Conservation (phyloP, 345 rosid species). For the Tarenaya hassleriana region DNA sequence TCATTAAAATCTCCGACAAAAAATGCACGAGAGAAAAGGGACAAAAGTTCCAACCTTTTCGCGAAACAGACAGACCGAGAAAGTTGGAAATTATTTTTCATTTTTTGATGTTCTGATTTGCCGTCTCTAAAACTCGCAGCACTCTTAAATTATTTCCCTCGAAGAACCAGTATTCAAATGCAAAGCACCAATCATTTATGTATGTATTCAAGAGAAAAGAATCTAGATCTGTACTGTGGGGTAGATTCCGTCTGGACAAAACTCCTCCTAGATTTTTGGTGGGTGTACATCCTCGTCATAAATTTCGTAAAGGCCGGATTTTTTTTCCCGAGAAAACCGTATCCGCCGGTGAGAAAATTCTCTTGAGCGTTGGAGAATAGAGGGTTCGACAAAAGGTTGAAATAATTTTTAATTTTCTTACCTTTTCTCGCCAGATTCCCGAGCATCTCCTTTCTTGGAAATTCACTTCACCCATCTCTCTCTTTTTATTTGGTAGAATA, state of each 20-base stretch:
- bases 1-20: not conserved
- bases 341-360: slow-evolving; percentile 15
- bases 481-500: not conserved
- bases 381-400: too few species aligned
- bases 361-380: too few species aligned
- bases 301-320: not conserved
- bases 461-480: slow-evolving; percentile 4
- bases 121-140: too few species aligned
- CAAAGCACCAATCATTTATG: too few species aligned
- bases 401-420: too few species aligned
- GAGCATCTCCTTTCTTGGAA: slow-evolving; percentile 15
- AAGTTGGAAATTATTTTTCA: slow-evolving; percentile 2
- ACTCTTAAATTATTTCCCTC: too few species aligned
- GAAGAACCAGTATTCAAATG: too few species aligned
- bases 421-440: slow-evolving; percentile 17
- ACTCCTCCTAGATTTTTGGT: too few species aligned
- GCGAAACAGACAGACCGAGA: slow-evolving; percentile 17
- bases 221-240: too few species aligned
- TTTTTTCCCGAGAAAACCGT: not conserved
- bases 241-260: too few species aligned
- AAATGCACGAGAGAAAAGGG: not conserved
- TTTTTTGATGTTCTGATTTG: not conserved
- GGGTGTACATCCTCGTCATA: too few species aligned
- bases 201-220: too few species aligned
- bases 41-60: slow-evolving; percentile 17